Conservation (phyloP, 148 eudicot species). For the Rhododendron mucronatum region DNA sequence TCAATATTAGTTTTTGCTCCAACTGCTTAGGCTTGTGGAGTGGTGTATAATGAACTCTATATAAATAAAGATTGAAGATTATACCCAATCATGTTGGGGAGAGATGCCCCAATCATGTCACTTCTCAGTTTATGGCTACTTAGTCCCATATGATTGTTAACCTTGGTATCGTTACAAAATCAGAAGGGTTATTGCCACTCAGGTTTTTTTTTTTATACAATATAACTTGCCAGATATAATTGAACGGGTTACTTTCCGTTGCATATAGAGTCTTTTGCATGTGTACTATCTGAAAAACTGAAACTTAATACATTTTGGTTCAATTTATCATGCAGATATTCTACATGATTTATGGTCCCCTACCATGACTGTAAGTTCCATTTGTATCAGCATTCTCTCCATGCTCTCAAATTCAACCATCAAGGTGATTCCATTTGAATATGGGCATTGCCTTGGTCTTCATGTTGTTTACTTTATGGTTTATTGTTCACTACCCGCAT, state of each 20-base stretch:
- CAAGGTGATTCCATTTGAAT: slow-evolving; percentile 35
- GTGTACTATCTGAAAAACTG: neutral
- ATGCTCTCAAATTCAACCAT: slow-evolving; percentile 64
- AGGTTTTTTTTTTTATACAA: too few species aligned
- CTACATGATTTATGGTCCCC: slow-evolving; percentile 79
- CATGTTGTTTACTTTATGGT: neutral
- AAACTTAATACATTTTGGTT: neutral
- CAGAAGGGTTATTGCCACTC: too few species aligned
- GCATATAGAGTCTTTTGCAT: neutral
- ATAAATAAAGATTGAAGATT: neutral
- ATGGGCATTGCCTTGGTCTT: neutral
- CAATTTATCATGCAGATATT: slow-evolving; percentile 43
- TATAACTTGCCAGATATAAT: neutral
- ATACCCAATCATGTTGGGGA: neutral
- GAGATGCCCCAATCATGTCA: neutral
- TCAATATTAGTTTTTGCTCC: neutral
- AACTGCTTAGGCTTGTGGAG: neutral
- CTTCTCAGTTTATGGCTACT: neutral
- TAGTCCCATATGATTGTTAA: neutral
- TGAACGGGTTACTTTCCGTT: neutral
- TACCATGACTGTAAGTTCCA: slow-evolving; percentile 74
- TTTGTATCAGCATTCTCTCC: slow-evolving; percentile 77
- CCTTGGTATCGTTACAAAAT: neutral
- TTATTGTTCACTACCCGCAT: neutral
- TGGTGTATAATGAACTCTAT: neutral